Base-by-base conservation (phyloP, 1,284 basidiomycete genomes). In the Pseudozyma tsukubaensis region DNA sequence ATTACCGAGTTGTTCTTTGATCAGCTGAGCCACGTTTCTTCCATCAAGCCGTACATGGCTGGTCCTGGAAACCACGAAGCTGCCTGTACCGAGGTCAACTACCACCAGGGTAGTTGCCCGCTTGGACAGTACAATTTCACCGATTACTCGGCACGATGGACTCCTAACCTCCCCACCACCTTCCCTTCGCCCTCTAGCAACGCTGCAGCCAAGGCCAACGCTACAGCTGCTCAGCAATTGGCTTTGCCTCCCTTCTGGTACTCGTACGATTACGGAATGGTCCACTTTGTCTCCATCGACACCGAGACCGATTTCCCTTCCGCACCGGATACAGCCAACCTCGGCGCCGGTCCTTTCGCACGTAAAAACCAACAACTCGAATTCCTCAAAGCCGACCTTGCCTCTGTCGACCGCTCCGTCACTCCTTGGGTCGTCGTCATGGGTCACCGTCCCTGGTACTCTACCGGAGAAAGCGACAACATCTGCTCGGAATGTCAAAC, bases 351-450 rank as follows among this genome's bases (percentile, higher is more conserved):
- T 13, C 61, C 69, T 10, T 72, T 42, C 24, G 70, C 62, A 14
- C 24, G 45, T 7, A n/a, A 43, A 3, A 51, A 69, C 16, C 66
- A 72, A 42, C 78, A 80, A 56, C 39, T 76, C 4, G 60, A 73
- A 0, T 80, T 67, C 52, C 55, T 83, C 44, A 63, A 84, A 43
- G 73, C 79, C 11, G 85, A 86, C 53, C 77, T 86, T 12, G 83
- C 82, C 11, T 68, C 69, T 3, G 84, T 85, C 16, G 81, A 86
- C 72, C 77, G 85, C 35, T 71, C 18, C 16, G 77, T 84, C 58
- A 86, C 85, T 1, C 85, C 85, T 9, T 86, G 85, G 85, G 79
- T 86, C 32, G 55, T 86, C 40, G 85, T 78, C 18, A 71, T 80
- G 37, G 84, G 81, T 18, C 85, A 86, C 61, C 54, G 84, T 35